A percentile compares a stretch with the other conserved stretches of the same genome.
Evolutionary conservation across 331 rosid species (phyloP).

Genomic region (Rhamnella rubrinervis): DNA sequence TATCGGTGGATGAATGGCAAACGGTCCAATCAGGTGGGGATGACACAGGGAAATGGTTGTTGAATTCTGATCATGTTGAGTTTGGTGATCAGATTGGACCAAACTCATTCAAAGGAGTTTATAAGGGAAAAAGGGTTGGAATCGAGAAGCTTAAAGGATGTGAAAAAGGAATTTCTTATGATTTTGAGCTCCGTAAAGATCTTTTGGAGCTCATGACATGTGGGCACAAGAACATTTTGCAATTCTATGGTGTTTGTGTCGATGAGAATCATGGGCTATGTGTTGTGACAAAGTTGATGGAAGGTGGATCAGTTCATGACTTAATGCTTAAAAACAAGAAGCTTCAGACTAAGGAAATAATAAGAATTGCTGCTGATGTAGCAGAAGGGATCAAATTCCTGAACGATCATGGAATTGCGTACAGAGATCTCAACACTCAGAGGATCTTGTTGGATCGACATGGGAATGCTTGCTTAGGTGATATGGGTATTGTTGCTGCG

Average conservation of each 20-base stretch:
- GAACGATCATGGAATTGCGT: conserved; percentile 83
- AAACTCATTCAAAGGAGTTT: conserved; percentile 74
- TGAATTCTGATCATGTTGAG: conserved; percentile 76
- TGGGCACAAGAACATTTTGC: conserved; percentile 79
- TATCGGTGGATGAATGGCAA: conserved; percentile 94
- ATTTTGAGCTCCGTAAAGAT: conserved; percentile 80
- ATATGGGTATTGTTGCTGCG: conserved; percentile 83
- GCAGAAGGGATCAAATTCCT: conserved; percentile 90
- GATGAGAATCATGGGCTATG: conserved; percentile 93
- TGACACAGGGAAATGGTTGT: conserved; percentile 74
- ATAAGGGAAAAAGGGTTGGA: conserved; percentile 81
- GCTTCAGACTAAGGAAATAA: conserved; percentile 69
- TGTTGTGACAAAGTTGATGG: conserved; percentile 85
- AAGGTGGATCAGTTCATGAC: conserved; percentile 80
- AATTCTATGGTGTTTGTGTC: conserved; percentile 73
- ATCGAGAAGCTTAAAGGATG: conserved; percentile 94
- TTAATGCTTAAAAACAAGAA: conserved; percentile 73
- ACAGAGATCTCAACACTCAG: conserved; percentile 84
- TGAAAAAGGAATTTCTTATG: conserved; percentile 82
- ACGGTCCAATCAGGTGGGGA: conserved; percentile 66
- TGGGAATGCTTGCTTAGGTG: conserved; percentile 90
- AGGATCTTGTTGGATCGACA: conserved; percentile 77
- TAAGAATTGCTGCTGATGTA: conserved; percentile 78
- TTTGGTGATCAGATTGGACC: conserved; percentile 76
- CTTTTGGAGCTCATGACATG: conserved; percentile 86